Conservation (phyloP, 2,329 filamentous ascomycete species). For the Dactylellina haptotyla region DNA sequence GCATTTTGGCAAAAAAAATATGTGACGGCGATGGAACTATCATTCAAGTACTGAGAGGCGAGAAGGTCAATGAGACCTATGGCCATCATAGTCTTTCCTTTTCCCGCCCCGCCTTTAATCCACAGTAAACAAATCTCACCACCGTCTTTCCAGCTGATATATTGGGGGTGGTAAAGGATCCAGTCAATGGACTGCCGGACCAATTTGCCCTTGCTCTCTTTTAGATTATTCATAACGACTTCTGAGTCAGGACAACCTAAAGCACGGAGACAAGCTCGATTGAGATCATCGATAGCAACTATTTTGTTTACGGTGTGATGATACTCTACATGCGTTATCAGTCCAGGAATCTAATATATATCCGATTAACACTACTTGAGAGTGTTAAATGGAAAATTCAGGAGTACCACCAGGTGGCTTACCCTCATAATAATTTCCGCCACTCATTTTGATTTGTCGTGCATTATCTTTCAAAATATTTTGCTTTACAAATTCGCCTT, state of each 20-base stretch:
- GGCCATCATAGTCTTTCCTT: constrained; percentile 63
- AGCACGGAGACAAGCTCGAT: constrained; percentile 39
- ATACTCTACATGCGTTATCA: too few species aligned
- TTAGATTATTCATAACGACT: constrained; percentile 53
- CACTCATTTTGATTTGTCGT: not conserved
- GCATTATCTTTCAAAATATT: not conserved
- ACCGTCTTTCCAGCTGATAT: constrained; percentile 57
- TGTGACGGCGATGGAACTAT: not conserved
- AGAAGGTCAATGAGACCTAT: constrained; percentile 57
- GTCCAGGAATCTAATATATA: too few species aligned
- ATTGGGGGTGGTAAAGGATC: constrained; percentile 58
- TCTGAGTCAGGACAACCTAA: constrained; percentile 54
- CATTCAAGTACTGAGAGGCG: constrained; percentile 26
- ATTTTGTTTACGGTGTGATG: too few species aligned
- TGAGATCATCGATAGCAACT: not conserved
- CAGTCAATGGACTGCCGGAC: constrained; percentile 48
- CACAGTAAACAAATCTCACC: constrained; percentile 59
- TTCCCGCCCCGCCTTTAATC: constrained; percentile 61
- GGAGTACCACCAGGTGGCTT: not conserved
- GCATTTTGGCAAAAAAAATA: constrained; percentile 16
- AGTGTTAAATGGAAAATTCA: too few species aligned
- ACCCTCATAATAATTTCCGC: not conserved
- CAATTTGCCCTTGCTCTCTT: constrained; percentile 49
- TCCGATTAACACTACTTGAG: too few species aligned
- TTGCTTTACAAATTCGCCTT: constrained; percentile 1